Conservation (phyloP, 2,329 filamentous ascomycete species). For the Leptosphaerulina australis region DNA sequence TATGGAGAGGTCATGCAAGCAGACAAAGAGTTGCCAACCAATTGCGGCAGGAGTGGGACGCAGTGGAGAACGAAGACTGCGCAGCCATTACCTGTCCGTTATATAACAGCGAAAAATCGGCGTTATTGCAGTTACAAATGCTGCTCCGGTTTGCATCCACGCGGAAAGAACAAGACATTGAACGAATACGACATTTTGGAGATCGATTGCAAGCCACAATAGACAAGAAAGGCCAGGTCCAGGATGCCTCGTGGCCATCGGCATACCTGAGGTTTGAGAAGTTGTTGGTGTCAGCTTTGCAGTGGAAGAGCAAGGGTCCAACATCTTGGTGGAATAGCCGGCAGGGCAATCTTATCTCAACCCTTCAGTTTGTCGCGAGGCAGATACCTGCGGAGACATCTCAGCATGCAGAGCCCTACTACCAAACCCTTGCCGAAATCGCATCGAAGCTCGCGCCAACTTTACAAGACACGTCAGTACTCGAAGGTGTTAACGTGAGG, state of each 20-base stretch:
- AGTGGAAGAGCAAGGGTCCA: slow-evolving; percentile 26
- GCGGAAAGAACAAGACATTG: slow-evolving; percentile 47
- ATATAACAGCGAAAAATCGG: slow-evolving; percentile 49
- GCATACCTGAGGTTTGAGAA: slow-evolving; percentile 52
- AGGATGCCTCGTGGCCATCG: slow-evolving; percentile 47
- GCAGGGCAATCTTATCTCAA: slow-evolving; percentile 21
- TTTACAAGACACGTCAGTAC: slow-evolving; percentile 1
- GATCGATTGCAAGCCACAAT: slow-evolving; percentile 45
- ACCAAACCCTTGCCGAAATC: slow-evolving; percentile 39
- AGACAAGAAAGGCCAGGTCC: slow-evolving; percentile 28
- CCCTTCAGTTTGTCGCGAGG: slow-evolving; percentile 39
- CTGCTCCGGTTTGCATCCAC: slow-evolving; percentile 54
- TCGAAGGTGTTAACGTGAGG: background rate
- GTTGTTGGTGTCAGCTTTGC: slow-evolving; percentile 46
- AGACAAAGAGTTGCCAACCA: slow-evolving; percentile 63
- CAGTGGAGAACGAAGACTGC: slow-evolving; percentile 30
- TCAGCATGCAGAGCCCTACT: slow-evolving; percentile 40
- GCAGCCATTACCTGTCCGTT: slow-evolving; percentile 18
- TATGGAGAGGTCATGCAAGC: slow-evolving; percentile 78
- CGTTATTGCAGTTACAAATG: slow-evolving; percentile 50
- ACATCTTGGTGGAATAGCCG: slow-evolving; percentile 19
- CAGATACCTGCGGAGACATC: slow-evolving; percentile 45
- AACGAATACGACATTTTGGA: slow-evolving; percentile 50
- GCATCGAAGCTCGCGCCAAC: slow-evolving; percentile 22
- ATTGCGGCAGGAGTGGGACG: slow-evolving; percentile 53